Evolutionary conservation across 1,284 basidiomycete genomes (phyloP).

Genomic region (Porodaedalea pini): DNA sequence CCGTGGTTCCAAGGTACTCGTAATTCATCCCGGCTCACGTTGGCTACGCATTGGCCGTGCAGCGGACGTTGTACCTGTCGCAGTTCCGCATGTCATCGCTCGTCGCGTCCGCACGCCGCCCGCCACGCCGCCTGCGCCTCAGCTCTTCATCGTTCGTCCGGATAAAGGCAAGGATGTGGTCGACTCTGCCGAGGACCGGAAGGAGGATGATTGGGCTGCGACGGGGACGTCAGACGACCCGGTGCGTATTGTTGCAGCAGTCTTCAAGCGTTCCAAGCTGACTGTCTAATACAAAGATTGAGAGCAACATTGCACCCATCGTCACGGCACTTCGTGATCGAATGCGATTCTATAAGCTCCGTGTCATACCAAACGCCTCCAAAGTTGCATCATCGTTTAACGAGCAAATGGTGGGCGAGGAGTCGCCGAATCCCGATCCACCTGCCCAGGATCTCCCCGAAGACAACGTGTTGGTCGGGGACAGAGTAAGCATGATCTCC

Average conservation of each 20-base stretch:
- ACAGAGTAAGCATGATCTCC: slow-evolving; percentile 48
- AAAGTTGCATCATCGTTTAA: slow-evolving; percentile 75
- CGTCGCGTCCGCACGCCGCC: slow-evolving; percentile 46
- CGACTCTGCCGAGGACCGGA: slow-evolving; percentile 24
- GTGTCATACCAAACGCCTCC: slow-evolving; percentile 71
- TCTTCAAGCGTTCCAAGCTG: background rate
- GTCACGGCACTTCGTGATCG: slow-evolving; percentile 73
- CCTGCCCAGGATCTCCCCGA: slow-evolving; percentile 53
- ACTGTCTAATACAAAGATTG: slow-evolving; percentile 45
- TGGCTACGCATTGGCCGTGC: slow-evolving; percentile 86
- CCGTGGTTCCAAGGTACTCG: slow-evolving; percentile 73
- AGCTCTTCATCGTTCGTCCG: slow-evolving; percentile 54
- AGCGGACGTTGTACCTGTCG: slow-evolving; percentile 77
- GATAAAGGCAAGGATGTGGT: slow-evolving; percentile 31
- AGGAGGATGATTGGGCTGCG: slow-evolving; percentile 46
- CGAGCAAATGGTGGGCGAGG: slow-evolving; percentile 71
- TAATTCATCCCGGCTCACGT: slow-evolving; percentile 93
- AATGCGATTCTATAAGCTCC: slow-evolving; percentile 86
- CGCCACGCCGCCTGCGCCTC: slow-evolving; percentile 39
- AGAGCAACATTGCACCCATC: slow-evolving; percentile 70
- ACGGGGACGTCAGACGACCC: slow-evolving; percentile 51
- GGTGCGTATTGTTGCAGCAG: slow-evolving; percentile 37
- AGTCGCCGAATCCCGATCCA: slow-evolving; percentile 80
- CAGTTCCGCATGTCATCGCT: slow-evolving; percentile 78
- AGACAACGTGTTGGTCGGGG: slow-evolving; percentile 58